phyloP scores from a whole-genome alignment of 208 protist genomes.

The Porcisia hertigi region DNA sequence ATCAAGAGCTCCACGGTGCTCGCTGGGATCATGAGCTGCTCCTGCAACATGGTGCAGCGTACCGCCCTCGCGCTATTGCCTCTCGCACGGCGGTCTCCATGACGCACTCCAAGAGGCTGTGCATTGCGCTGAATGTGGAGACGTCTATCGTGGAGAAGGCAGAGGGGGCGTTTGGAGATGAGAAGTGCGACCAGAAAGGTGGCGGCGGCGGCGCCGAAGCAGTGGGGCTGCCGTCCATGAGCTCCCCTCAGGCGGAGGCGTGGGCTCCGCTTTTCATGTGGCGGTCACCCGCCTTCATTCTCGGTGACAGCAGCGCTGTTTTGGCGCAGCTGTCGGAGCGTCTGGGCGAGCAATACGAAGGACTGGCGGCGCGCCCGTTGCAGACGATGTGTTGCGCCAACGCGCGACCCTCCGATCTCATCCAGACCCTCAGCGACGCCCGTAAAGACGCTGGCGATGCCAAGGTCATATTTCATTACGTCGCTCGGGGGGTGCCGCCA shows the following conservation, averaged over 20 bases:
- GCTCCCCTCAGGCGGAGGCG: constrained; percentile 25
- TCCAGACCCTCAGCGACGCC: constrained; percentile 58
- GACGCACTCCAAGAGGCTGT: constrained; percentile 65
- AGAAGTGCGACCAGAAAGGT: constrained; percentile 21
- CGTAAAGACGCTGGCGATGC: constrained; percentile 62
- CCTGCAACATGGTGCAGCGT: constrained; percentile 50
- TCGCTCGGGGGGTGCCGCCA: constrained; percentile 63
- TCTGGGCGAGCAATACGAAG: constrained; percentile 74
- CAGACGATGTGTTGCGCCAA: constrained; percentile 56
- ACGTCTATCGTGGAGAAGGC: constrained; percentile 43
- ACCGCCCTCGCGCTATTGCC: constrained; percentile 66
- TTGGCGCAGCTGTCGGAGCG: constrained; percentile 59
- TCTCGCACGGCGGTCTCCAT: constrained; percentile 50
- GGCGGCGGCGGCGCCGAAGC: constrained; percentile 10
- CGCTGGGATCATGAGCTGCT: constrained; percentile 62
- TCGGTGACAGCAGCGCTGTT: constrained; percentile 51
- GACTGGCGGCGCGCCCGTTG: constrained; percentile 65
- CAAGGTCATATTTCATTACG: constrained; percentile 88
- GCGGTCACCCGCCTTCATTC: constrained; percentile 70
- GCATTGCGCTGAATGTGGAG: constrained; percentile 72
- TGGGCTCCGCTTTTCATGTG: constrained; percentile 66
- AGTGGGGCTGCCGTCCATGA: constrained; percentile 22
- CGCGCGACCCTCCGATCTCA: constrained; percentile 51
- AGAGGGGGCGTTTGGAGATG: constrained; percentile 34
- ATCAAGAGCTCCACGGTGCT: constrained; percentile 49